These are phyloP conservation scores for Rhizopogon roseolus DNA, from an alignment of 768 basidiomycete species.

Conservation along the genomic window DNA sequence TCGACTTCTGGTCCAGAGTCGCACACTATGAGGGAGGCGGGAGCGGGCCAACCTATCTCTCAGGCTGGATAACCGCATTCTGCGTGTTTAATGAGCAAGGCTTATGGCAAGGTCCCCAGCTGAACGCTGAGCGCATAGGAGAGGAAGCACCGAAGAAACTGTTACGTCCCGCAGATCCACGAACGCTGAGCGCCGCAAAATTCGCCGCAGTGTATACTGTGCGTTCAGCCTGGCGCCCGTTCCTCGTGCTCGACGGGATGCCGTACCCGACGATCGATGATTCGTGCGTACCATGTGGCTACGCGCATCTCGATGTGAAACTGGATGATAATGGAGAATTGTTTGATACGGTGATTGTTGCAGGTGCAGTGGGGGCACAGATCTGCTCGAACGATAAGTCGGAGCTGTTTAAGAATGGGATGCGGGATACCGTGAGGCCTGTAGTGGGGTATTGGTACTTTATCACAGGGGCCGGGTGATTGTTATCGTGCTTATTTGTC, in stretches of 20 bases:
- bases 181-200: constrained; percentile 17
- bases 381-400: constrained; percentile 27
- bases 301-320: constrained; percentile 21
- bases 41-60: constrained; percentile 26
- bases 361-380: constrained; percentile 24
- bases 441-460: constrained; percentile 30
- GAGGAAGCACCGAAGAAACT: constrained; percentile 27
- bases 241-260: constrained; percentile 22
- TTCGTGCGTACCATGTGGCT: constrained; percentile 24
- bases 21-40: constrained; percentile 17
- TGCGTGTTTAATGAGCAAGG: constrained; percentile 28
- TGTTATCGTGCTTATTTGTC: background rate
- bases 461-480: background rate
- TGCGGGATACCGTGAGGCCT: constrained; percentile 27
- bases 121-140: constrained; percentile 25
- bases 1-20: constrained; percentile 35
- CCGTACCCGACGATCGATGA: constrained; percentile 25
- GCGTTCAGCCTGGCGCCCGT: constrained; percentile 15
- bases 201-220: constrained; percentile 25
- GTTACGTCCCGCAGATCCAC: constrained; percentile 22
- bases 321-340: constrained; percentile 22
- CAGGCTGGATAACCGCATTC: constrained; percentile 37
- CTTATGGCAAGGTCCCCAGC: constrained; percentile 26
- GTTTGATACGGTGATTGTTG: constrained; percentile 24
- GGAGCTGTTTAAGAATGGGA: constrained; percentile 25